phyloP scores from a whole-genome alignment of 805 yeast species.

The Schizosaccharomyces octosporus region DNA sequence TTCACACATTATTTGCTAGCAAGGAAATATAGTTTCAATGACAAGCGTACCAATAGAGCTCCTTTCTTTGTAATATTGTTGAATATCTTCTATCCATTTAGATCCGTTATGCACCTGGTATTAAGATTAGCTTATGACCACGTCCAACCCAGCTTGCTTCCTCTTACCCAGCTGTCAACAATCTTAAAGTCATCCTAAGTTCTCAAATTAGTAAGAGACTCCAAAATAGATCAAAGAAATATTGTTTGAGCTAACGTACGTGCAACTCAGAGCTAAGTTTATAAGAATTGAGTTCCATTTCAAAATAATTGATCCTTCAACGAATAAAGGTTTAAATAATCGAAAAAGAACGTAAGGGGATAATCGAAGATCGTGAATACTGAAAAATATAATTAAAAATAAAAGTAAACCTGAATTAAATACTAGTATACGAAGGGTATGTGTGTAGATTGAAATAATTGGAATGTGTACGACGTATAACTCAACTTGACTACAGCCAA shows the following conservation, averaged over 20 bases:
- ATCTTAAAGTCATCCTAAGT: slow-evolving; percentile 46
- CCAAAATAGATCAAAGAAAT: no score
- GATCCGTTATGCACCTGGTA: slow-evolving; percentile 27
- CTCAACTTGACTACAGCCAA: no score
- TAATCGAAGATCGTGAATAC: no score
- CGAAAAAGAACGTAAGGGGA: no score
- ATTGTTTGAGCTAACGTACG: not conserved
- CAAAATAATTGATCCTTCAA: not conserved
- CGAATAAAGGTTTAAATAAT: not conserved
- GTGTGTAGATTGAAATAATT: no score
- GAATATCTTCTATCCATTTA: slow-evolving; percentile 54
- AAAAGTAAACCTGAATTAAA: no score
- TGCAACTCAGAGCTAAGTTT: not conserved
- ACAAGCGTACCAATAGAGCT: slow-evolving; percentile 16
- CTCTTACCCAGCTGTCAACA: slow-evolving; percentile 49
- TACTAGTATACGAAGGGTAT: no score
- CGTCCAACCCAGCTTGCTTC: not conserved
- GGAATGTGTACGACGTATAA: no score
- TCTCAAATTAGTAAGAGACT: no score
- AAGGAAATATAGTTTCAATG: no score
- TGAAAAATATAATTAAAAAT: no score
- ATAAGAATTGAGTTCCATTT: not conserved
- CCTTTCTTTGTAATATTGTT: slow-evolving; percentile 61
- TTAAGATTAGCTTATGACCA: not conserved
- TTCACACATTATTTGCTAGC: not conserved